Evolutionary conservation across 352 stramenopile species (phyloP).

Genomic region (Pythium dissotocum): DNA sequence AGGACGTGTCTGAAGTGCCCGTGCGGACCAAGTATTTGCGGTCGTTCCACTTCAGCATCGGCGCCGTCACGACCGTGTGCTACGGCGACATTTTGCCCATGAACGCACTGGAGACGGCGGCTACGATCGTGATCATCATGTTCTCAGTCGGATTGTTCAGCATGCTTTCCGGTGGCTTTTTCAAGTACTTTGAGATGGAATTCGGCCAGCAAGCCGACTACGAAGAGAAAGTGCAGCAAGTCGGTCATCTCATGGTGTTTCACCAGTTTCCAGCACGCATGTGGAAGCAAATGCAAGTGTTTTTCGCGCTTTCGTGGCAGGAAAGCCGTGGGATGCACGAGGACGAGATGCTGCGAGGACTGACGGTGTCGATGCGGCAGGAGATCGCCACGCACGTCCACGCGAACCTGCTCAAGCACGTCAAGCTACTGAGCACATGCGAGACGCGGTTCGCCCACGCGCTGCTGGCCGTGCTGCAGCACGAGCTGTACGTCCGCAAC

Average conservation of each 20-base stretch:
- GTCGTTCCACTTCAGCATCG: slow-evolving; percentile 43
- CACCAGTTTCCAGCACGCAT: slow-evolving; percentile 42
- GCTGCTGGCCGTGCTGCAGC: slow-evolving; percentile 37
- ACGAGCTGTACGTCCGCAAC: slow-evolving; percentile 52
- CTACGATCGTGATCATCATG: slow-evolving; percentile 40
- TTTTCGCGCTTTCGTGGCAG: slow-evolving; percentile 47
- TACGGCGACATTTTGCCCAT: slow-evolving; percentile 44
- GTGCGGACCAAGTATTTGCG: slow-evolving; percentile 32
- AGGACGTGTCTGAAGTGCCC: slow-evolving; percentile 27
- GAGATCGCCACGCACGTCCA: slow-evolving; percentile 45
- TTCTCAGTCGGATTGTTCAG: slow-evolving; percentile 42
- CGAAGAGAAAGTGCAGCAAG: slow-evolving; percentile 43
- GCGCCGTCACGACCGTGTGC: slow-evolving; percentile 40
- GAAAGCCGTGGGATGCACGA: slow-evolving; percentile 54
- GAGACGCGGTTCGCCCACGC: slow-evolving; percentile 37
- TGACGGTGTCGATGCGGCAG: slow-evolving; percentile 34
- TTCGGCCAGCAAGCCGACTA: slow-evolving; percentile 47
- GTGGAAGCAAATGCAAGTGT: slow-evolving; percentile 50
- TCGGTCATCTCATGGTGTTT: slow-evolving; percentile 46
- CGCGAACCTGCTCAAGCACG: slow-evolving; percentile 44
- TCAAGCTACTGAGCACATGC: slow-evolving; percentile 39
- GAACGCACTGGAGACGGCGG: slow-evolving; percentile 37
- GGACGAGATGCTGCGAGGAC: slow-evolving; percentile 38
- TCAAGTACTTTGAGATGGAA: slow-evolving; percentile 50
- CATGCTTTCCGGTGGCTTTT: slow-evolving; percentile 47